Percentiles rank a stretch among this genome's conserved stretches.
phyloP scores from a whole-genome alignment of 2,329 filamentous ascomycete species.

The Clonostachys rhizophaga region DNA sequence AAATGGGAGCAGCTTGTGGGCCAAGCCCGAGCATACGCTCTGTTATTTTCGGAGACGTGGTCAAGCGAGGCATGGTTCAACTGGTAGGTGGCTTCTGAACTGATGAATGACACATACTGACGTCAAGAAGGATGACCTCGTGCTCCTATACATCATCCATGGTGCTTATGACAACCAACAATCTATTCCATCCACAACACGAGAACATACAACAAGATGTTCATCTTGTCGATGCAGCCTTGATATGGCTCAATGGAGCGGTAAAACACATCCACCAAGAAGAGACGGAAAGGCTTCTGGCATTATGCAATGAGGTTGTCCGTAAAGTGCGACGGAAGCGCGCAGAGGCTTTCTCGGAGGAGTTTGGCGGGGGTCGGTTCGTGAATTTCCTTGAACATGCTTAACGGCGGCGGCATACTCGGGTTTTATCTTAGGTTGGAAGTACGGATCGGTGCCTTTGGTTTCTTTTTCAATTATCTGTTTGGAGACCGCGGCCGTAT shows the following conservation, averaged over 20 bases:
- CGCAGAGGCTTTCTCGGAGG: not conserved
- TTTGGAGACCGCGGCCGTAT: too few species aligned
- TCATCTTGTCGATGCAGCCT: not conserved
- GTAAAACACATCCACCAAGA: not conserved
- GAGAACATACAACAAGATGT: not conserved
- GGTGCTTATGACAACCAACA: conserved; percentile 1
- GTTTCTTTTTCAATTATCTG: too few species aligned
- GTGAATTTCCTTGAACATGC: not conserved
- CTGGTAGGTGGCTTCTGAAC: not conserved
- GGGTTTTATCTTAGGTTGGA: too few species aligned
- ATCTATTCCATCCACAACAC: not conserved
- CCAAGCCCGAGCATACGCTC: not conserved
- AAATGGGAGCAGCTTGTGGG: not conserved
- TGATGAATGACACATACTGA: not conserved
- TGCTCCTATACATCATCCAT: conserved; percentile 1
- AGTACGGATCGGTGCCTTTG: too few species aligned
- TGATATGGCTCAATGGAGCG: not conserved
- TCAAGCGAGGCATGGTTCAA: not conserved
- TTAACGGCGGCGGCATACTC: too few species aligned
- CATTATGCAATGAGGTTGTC: not conserved
- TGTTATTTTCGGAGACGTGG: not conserved
- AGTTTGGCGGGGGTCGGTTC: not conserved
- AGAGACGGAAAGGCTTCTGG: not conserved
- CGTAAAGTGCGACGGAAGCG: not conserved
- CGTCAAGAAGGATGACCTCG: not conserved